Evolutionary conservation across 2,329 filamentous ascomycete species (phyloP), one percentile per base, ranked within the genome.

Genomic region (Sodiomyces alkalinus): DNA sequence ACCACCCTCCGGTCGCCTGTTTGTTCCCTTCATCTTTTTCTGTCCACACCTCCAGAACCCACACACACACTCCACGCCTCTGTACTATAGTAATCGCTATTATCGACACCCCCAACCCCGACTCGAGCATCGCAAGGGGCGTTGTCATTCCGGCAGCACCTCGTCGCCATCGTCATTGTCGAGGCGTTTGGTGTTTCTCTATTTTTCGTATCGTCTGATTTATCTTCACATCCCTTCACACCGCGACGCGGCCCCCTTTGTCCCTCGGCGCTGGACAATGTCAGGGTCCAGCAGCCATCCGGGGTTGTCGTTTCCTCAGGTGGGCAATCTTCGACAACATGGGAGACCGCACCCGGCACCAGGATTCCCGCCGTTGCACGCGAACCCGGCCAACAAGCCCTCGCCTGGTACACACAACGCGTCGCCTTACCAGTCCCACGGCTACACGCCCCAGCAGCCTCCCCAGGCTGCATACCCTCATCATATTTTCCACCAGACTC

Each of bases 341-440:
- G 27, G 27, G 9, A 63, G 65, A 34, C 51, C 46, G 30, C 35
- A 37, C 31, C 33, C 30, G 22, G 34, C 31, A 19, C 34, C 41
- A 32, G 49, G 43, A 37, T 66, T 58, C 39, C 54, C 55, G 42
- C 52, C 59, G 31, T 52, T 57, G 19, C 62, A 65, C 41, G 52
- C 60, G 33, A 60, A 56, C 38, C 60, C 62, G 40, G 55, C 58
- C 38, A 68, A 61, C 44, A 69, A 71, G 45, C 61, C 64, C 35
- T 65, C 66, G 17, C 61, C 66, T 21, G 60, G 62, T 14, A 57
- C 64, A 37, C 64, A 67, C 37, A 56, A 64, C 41, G 60, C 63
- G 34, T 60, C 65, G 33, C 60, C 65, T 3, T 72, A 71, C 42
- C 64, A 68, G 45, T 43, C 58, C 29, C 60, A 64, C 38, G 53